Conservation (phyloP, 257 asterid genomes). For the Plantago ovata region DNA sequence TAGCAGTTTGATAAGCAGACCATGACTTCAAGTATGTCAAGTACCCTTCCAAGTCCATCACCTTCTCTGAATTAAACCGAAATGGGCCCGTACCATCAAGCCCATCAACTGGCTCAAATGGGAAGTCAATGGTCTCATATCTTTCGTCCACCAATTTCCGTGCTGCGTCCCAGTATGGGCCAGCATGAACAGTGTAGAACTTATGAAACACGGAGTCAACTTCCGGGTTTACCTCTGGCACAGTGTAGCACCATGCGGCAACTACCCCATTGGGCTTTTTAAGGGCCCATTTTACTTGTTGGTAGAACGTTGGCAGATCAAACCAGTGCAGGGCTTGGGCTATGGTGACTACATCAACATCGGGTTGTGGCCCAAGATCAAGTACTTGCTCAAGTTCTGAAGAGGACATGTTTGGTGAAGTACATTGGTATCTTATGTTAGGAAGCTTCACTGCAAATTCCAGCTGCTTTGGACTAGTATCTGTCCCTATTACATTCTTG, state of each 20-base stretch:
- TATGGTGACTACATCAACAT: constrained; percentile 48
- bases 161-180: constrained; percentile 38
- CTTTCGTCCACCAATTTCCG: constrained; percentile 38
- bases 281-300: constrained; percentile 49
- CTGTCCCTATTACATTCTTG: constrained; percentile 63
- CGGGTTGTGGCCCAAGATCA: constrained; percentile 44
- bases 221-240: constrained; percentile 34
- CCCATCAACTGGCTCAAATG: constrained; percentile 62
- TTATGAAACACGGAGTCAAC: constrained; percentile 41
- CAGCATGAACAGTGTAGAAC: constrained; percentile 23
- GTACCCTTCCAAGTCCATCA: constrained; percentile 55
- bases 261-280: constrained; percentile 68
- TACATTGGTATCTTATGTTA: constrained; percentile 53
- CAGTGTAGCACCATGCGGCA: constrained; percentile 76
- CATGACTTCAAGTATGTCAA: constrained; percentile 56
- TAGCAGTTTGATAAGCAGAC: constrained; percentile 77
- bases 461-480: constrained; percentile 64
- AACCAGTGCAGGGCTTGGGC: constrained; percentile 87
- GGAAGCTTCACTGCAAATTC: constrained; percentile 54
- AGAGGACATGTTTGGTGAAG: constrained; percentile 51
- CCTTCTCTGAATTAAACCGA: constrained; percentile 42
- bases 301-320: constrained; percentile 61
- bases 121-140: constrained; percentile 63
- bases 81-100: constrained; percentile 56
- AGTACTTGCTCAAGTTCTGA: constrained; percentile 39